Evolutionary conservation across 805 yeast species (phyloP), one percentile per base, ranked within the genome.

Genomic region (Wickerhamiella australiensis): DNA sequence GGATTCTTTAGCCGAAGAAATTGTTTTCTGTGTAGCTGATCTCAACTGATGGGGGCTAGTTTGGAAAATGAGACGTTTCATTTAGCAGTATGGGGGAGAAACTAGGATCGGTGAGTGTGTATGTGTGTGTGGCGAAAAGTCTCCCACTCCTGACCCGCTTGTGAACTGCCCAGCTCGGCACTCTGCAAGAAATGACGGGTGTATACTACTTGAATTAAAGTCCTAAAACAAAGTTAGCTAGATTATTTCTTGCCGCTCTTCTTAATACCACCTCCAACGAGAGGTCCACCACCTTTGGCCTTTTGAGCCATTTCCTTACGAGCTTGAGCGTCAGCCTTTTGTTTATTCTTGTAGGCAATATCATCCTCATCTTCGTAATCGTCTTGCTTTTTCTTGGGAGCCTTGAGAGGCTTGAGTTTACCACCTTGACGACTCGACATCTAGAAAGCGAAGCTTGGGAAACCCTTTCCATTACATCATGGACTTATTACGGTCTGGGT

Each of bases 341-440:
- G 94, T 75, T 87, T 88, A 62, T 82, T 90, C 72, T 85, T 85
- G 76, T 80, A 87, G 3, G 96, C 96, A 25, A 74, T 50, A 56
- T 87, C 96, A 52, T 88, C 96, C 1, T 88, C 96, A 65, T 87
- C 94, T 50, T 63, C 54, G 69, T 65, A 26, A 54, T 80, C 82
- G 50, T 71, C 73, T 62, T 76, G 75, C 77, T 86, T 86, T 81
- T 82, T 78, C 71, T 85, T 90, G 58, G 90, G 83, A 7, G 79
- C 79, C 77, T 82, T 82, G 59, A 83, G 72, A 47, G 80, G 96
- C 79, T 88, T 88, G 53, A 88, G 79, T 67, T 88, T 88, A 63
- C 96, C 96, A 64, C 96, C 96, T 74, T 88, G 96, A 73, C 96
- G 87, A 61, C 95, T 87, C 46, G 95, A 86, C 95, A 87, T 86